These are phyloP conservation scores for Coccomyxa sp. DNA, from an alignment of 139 green algal genomes.

Conservation along the genomic window DNA sequence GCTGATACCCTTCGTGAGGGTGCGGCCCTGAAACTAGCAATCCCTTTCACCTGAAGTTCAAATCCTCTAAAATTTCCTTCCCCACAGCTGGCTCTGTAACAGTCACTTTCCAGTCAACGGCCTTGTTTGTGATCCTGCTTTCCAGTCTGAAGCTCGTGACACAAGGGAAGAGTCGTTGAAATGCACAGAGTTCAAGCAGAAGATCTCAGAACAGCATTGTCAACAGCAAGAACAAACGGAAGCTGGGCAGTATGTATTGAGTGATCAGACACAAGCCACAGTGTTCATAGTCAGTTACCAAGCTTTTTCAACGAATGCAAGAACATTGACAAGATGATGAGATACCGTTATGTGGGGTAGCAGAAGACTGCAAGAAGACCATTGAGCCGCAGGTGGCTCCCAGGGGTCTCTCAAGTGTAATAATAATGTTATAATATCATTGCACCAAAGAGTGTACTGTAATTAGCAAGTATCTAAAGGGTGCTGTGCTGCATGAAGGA, in stretches of 20 bases:
- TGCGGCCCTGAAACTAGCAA: not conserved
- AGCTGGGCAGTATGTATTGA: too few relatives aligned
- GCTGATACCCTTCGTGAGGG: not conserved
- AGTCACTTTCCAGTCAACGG: not conserved
- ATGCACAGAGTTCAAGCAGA: not conserved
- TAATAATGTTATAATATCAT: not conserved
- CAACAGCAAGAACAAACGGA: too few relatives aligned
- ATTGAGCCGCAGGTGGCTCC: not conserved
- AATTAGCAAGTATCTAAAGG: not conserved
- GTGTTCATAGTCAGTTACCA: too few relatives aligned
- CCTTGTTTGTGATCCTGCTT: not conserved
- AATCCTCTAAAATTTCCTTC: not conserved
- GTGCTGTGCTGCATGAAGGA: not conserved
- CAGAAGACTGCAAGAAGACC: not conserved
- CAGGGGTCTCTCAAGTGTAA: not conserved
- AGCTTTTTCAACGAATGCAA: too few relatives aligned
- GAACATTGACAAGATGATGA: too few relatives aligned
- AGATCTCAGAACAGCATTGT: too few relatives aligned
- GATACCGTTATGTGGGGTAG: too few relatives aligned
- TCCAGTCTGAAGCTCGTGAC: too few relatives aligned
- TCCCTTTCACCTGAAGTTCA: not conserved
- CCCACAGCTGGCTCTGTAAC: not conserved
- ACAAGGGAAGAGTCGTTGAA: not conserved
- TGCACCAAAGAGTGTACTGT: not conserved
- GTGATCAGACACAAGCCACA: too few relatives aligned